phyloP scores from a whole-genome alignment of 305 asterid species.

The Fraxinus ornus region DNA sequence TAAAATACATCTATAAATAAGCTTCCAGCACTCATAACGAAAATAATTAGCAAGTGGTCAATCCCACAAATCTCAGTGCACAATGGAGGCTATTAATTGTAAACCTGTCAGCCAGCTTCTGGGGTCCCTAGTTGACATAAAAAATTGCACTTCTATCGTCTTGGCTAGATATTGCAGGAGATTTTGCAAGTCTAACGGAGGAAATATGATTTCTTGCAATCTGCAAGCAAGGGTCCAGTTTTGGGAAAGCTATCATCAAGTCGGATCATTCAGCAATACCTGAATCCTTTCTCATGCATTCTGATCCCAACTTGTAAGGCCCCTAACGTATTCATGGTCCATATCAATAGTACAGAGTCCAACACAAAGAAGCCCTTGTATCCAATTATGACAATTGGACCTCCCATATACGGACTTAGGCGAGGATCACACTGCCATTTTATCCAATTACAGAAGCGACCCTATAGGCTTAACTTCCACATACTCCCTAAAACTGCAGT shows the following conservation, averaged over 20 bases:
- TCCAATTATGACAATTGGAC: not conserved
- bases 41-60: not conserved
- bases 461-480: not conserved
- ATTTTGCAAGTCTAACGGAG: not conserved
- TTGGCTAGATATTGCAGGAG: not conserved
- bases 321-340: not conserved
- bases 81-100: not conserved
- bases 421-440: not conserved
- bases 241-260: not conserved
- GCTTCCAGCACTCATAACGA: not conserved
- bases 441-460: not conserved
- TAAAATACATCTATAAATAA: not conserved
- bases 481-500: not conserved
- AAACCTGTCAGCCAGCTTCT: not conserved
- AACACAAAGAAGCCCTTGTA: not conserved
- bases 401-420: not conserved
- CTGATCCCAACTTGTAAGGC: not conserved
- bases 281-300: not conserved
- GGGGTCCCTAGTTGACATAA: not conserved
- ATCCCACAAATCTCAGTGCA: not conserved
- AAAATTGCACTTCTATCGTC: not conserved
- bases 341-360: not conserved
- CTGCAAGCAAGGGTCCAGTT: not conserved
- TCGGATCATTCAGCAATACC: not conserved
- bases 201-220: not conserved